These are phyloP conservation scores for Penicillium psychrofluorescens DNA, from an alignment of 495 filamentous ascomycete genomes.

Conservation along the genomic window DNA sequence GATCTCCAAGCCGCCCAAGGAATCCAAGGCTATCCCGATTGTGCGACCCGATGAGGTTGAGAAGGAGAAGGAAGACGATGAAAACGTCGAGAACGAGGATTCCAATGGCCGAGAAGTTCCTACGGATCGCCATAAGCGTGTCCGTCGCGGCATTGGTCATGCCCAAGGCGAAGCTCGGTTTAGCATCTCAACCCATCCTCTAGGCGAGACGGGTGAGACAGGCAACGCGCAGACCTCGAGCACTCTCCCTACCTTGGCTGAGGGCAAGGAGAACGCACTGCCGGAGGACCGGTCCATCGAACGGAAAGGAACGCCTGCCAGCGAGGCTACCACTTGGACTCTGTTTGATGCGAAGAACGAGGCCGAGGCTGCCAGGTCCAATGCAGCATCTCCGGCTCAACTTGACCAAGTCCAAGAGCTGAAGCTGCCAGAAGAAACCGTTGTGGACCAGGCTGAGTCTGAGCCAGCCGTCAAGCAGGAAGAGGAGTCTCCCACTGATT, in stretches of 20 bases:
- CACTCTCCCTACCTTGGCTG: conserved; percentile 21
- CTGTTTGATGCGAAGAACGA: conserved; percentile 36
- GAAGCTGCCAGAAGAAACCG: conserved; percentile 2
- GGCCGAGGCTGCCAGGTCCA: conserved; percentile 26
- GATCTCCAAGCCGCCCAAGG: conserved; percentile 53
- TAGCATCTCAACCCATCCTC: conserved; percentile 48
- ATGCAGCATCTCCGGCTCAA: conserved; percentile 22
- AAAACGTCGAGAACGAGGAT: conserved; percentile 31
- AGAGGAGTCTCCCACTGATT: neutral
- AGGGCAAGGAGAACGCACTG: conserved; percentile 39
- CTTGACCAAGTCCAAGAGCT: neutral
- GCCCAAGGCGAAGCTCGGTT: conserved; percentile 64
- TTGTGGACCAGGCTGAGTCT: conserved; percentile 1
- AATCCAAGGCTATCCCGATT: conserved; percentile 78
- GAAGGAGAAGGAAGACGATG: conserved; percentile 37
- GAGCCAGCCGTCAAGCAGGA: conserved; percentile 4
- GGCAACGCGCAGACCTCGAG: conserved; percentile 25
- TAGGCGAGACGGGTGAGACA: conserved; percentile 40
- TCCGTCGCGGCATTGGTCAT: conserved; percentile 50
- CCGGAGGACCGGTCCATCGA: conserved; percentile 25
- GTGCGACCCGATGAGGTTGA: conserved; percentile 53
- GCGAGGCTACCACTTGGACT: conserved; percentile 36
- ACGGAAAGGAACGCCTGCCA: conserved; percentile 26
- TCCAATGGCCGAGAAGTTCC: conserved; percentile 22
- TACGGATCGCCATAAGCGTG: conserved; percentile 64